Conservation (phyloP, 257 asterid species). For the Verbascum thapsus region DNA sequence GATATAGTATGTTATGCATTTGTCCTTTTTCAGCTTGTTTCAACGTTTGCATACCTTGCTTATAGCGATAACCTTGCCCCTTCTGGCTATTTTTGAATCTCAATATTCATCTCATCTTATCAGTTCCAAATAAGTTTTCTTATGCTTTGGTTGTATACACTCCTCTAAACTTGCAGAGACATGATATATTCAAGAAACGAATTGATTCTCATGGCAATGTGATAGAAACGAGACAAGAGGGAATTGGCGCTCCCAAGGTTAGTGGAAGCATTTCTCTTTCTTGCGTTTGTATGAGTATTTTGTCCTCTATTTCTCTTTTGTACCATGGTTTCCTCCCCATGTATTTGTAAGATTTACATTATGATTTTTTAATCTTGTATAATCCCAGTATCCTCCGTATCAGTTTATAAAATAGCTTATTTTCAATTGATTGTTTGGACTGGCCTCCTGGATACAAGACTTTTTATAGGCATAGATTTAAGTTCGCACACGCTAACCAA, state of each 20-base stretch:
- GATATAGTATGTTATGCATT: constrained; percentile 69
- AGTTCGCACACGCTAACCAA: constrained; percentile 1
- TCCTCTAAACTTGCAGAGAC: constrained; percentile 62
- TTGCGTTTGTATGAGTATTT: constrained; percentile 20
- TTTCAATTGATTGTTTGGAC: no score
- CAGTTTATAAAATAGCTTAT: no score
- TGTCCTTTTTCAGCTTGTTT: constrained; percentile 24
- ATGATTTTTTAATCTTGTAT: neutral
- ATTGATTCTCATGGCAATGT: constrained; percentile 82
- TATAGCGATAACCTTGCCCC: constrained; percentile 18
- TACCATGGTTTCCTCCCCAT: constrained; percentile 2
- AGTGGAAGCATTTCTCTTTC: constrained; percentile 27
- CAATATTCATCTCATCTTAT: constrained; percentile 15
- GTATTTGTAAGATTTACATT: constrained; percentile 10
- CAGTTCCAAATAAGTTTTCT: constrained; percentile 19
- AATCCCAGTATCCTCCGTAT: no score
- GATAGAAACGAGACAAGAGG: constrained; percentile 74
- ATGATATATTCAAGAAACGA: constrained; percentile 90
- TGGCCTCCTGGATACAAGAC: no score
- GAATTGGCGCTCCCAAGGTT: constrained; percentile 96
- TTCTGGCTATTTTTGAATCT: constrained; percentile 19
- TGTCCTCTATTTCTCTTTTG: neutral
- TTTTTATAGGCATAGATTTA: neutral
- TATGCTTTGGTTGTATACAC: constrained; percentile 17
- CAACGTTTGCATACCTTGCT: neutral